Conservation (phyloP, 1,284 basidiomycete species). For the Dichomitus squalens region DNA sequence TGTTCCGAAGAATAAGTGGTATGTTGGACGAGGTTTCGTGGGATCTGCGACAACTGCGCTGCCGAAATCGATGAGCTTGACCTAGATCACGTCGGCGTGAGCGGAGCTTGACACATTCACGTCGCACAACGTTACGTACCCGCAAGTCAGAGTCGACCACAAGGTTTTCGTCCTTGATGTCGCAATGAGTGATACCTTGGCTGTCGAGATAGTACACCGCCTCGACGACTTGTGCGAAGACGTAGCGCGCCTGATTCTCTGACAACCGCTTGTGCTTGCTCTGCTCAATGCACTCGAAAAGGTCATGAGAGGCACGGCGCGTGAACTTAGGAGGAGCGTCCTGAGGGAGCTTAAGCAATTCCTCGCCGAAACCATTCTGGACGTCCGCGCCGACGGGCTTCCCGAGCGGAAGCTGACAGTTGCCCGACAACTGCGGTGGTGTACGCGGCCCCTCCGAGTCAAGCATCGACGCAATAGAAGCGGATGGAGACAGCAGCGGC, state of each 20-base stretch:
- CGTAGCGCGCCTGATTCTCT: conserved; percentile 79
- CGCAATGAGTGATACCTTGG: conserved; percentile 84
- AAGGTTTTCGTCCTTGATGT: conserved; percentile 94
- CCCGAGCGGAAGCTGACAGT: background rate
- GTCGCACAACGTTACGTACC: conserved; percentile 31
- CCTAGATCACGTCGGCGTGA: conserved; percentile 42
- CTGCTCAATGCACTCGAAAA: conserved; percentile 94
- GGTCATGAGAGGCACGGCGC: conserved; percentile 82
- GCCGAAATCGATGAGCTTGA: conserved; percentile 94
- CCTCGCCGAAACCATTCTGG: conserved; percentile 1
- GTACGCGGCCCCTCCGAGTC: conserved; percentile 26
- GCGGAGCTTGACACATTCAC: background rate
- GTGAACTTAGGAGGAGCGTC: conserved; percentile 52
- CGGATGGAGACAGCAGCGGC: conserved; percentile 41
- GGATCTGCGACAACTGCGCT: conserved; percentile 82
- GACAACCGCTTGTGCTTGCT: conserved; percentile 75
- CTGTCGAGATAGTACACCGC: conserved; percentile 79
- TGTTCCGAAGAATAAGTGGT: conserved; percentile 80
- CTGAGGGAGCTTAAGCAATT: conserved; percentile 20
- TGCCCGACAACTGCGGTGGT: background rate
- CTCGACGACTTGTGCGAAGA: conserved; percentile 88
- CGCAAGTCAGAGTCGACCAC: conserved; percentile 78
- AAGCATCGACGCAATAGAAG: conserved; percentile 31
- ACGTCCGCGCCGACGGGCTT: background rate
- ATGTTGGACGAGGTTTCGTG: conserved; percentile 62